These are phyloP conservation scores for Solanum pennellii DNA, from an alignment of 257 asterid genomes.

Conservation along the genomic window DNA sequence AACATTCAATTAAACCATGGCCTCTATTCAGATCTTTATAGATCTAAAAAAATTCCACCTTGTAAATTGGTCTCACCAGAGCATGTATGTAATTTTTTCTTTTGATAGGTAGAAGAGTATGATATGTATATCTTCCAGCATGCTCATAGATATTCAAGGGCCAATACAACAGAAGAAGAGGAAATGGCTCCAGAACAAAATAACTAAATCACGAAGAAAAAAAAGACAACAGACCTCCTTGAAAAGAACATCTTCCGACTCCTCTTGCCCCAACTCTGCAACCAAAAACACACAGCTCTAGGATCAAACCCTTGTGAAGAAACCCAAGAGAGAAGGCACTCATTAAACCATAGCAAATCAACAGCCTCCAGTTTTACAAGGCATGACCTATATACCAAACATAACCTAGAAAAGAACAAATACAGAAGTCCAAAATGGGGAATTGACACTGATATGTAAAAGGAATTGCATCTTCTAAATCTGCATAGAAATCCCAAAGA, in stretches of 20 bases:
- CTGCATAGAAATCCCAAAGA: neutral
- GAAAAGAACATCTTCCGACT: conserved; percentile 80
- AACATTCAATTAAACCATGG: neutral
- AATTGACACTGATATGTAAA: neutral
- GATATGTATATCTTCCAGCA: neutral
- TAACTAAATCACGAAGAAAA: neutral
- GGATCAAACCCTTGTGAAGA: neutral
- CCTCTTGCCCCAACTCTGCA: conserved; percentile 87
- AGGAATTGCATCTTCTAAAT: neutral
- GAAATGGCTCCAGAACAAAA: neutral
- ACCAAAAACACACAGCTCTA: conserved; percentile 14
- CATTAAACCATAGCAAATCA: neutral
- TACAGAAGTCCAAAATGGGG: neutral
- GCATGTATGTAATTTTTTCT: neutral
- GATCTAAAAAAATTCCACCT: neutral
- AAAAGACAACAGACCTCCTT: conserved; percentile 53
- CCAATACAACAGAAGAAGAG: neutral
- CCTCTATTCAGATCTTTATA: neutral
- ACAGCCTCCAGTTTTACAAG: neutral
- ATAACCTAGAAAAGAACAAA: neutral
- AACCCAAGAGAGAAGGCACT: neutral
- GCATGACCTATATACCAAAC: neutral
- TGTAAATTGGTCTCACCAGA: neutral
- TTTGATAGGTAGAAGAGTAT: neutral
- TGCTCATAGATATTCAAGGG: neutral